Base-by-base conservation (phyloP, 1,284 basidiomycete genomes). In the Rhodotorula sp. region DNA sequence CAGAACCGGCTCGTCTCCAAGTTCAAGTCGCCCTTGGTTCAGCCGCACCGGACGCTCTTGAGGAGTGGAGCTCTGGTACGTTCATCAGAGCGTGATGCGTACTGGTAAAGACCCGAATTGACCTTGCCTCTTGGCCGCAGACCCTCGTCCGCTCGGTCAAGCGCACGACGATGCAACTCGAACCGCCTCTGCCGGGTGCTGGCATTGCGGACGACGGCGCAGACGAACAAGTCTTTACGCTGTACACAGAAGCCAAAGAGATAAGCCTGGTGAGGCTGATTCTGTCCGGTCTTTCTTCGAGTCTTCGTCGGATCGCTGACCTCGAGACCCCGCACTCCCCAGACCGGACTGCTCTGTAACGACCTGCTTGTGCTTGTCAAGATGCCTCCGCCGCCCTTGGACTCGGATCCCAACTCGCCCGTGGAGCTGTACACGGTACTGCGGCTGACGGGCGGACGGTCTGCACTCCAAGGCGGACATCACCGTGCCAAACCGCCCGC, bases 11-110 rank as follows among this genome's bases (percentile, higher is more conserved):
- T 99, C 78, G 86, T 89, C 55, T 93, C 92, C 37, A 90, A 87
- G 77, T 96, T 96, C 80, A 91, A 93, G 6, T 95, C 92, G 69
- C 95, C 96, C 17, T 84, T 99, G 55, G 96, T 99, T 42, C 96
- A 99, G 81, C 96, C 95, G 22, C 96, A 99, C 83, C 88, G 95
- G 85, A 77, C 91, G 87, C 64, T 83, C 55, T 64, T 83, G 44
- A 77, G 78, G 51, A 82, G 81, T 51, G 78, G 78, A 24, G 72
- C 69, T 7, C 56, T 77, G 24, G 71, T 75, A 18, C 53, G 73
- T 54, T 18, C 33, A 33, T 48, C 6, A 7, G 29, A 5, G 4
- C 33, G 0, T 14, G 4, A 14, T 49, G n/a, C 7, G 30, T 6
- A 37, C 44, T 4, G 3, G 4, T 2, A 24, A 6, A 24, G 7